Conservation (phyloP, 1,139 yeast genomes). For the Debaryomyces singareniensis region DNA sequence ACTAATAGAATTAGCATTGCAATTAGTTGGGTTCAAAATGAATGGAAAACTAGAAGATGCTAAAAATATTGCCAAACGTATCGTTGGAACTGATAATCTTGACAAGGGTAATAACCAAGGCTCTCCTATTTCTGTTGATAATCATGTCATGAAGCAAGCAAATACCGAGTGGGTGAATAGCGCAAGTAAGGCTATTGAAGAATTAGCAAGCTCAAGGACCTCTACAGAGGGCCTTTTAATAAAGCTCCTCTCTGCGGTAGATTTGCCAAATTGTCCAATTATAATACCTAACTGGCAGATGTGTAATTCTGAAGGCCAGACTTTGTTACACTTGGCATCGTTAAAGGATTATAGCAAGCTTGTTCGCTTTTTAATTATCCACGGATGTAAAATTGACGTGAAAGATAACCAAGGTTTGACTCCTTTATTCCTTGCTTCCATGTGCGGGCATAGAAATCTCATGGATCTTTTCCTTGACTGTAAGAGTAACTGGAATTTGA, state of each 20-base stretch:
- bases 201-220: constrained; percentile 39
- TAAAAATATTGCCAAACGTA: constrained; percentile 78
- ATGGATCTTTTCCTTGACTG: constrained; percentile 54
- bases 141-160: constrained; percentile 12
- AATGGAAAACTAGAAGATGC: constrained; percentile 93
- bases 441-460: constrained; percentile 63
- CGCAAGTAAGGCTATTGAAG: constrained; percentile 43
- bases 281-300: constrained; percentile 73
- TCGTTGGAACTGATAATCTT: constrained; percentile 53
- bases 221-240: constrained; percentile 56
- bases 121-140: neutral
- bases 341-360: constrained; percentile 63
- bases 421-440: constrained; percentile 80
- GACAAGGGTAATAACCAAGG: constrained; percentile 3
- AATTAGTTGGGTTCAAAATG: constrained; percentile 92
- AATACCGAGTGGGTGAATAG: constrained; percentile 42
- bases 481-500: constrained; percentile 56
- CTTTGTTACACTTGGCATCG: constrained; percentile 79
- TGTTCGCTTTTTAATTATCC: constrained; percentile 57
- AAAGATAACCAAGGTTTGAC: constrained; percentile 78
- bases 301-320: constrained; percentile 77
- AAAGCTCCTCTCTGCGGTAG: constrained; percentile 58
- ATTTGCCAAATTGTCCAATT: constrained; percentile 55
- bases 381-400: constrained; percentile 74
- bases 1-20: constrained; percentile 84